These are phyloP conservation scores for Capsicum pubescens DNA, from an alignment of 257 asterid genomes.

Conservation along the genomic window DNA sequence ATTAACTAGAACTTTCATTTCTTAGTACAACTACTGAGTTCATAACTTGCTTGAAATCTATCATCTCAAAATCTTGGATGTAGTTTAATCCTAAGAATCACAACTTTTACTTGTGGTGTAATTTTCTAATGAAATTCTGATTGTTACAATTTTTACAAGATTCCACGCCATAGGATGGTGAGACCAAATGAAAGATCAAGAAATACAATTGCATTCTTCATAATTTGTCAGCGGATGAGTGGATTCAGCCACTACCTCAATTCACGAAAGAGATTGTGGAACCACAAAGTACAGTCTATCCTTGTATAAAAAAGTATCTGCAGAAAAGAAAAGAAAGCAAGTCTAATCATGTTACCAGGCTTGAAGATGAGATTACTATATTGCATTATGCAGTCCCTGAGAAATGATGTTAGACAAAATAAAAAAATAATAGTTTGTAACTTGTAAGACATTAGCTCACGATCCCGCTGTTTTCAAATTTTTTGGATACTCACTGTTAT, in stretches of 20 bases:
- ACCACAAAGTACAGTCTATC: conserved; percentile 51
- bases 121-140: neutral
- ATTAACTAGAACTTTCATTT: no score
- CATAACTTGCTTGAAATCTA: neutral
- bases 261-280: conserved; percentile 49
- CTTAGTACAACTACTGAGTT: neutral
- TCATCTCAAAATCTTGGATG: neutral
- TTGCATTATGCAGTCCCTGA: conserved; percentile 22
- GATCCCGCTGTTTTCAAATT: neutral
- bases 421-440: neutral
- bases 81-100: neutral
- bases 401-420: neutral
- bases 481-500: neutral
- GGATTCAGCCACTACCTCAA: conserved; percentile 60
- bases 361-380: conserved; percentile 27
- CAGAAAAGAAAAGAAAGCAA: conserved; percentile 50
- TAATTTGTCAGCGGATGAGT: conserved; percentile 48
- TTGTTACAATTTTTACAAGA: conserved; percentile 32
- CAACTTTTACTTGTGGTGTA: neutral
- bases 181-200: conserved; percentile 48
- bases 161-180: conserved; percentile 59
- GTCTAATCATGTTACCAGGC: conserved; percentile 49
- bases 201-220: conserved; percentile 51
- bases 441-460: neutral
- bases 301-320: conserved; percentile 45